Percentiles rank a stretch among this genome's conserved stretches.
phyloP scores from a whole-genome alignment of 495 filamentous ascomycete species.

The Echria macrotheca region DNA sequence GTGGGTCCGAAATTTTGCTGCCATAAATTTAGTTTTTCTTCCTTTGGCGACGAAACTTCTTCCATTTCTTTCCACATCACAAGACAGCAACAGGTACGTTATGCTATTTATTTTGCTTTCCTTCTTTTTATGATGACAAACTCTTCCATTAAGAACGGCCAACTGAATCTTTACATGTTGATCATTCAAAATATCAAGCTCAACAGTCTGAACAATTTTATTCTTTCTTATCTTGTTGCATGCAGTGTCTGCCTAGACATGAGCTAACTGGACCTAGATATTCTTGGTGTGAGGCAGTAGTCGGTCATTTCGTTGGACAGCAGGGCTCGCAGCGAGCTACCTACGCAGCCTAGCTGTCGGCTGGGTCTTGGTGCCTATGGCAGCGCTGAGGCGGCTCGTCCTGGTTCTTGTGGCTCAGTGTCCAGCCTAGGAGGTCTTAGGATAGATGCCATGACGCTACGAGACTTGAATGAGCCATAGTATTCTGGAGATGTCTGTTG shows the following conservation, averaged over 20 bases:
- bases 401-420: too few species aligned
- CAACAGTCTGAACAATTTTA: constrained; percentile 50
- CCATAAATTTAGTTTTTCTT: constrained; percentile 1
- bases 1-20: too few species aligned
- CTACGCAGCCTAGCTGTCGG: too few species aligned
- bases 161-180: constrained; percentile 55
- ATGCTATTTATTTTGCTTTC: neutral
- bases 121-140: constrained; percentile 39
- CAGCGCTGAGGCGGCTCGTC: too few species aligned
- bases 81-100: constrained; percentile 1
- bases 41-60: neutral
- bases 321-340: too few species aligned
- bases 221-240: constrained; percentile 5
- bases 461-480: too few species aligned
- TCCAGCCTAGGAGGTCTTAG: too few species aligned
- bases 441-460: too few species aligned
- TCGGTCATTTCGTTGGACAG: too few species aligned
- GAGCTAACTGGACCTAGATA: constrained; percentile 18
- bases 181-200: constrained; percentile 51
- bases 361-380: too few species aligned
- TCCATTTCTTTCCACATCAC: neutral
- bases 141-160: constrained; percentile 53
- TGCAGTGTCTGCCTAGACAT: neutral
- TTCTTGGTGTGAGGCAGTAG: too few species aligned
- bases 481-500: too few species aligned